Percentiles rank a stretch among this genome's conserved stretches.
Evolutionary conservation across 768 basidiomycete species (phyloP).

Genomic region (Leccinellum rugosiceps): DNA sequence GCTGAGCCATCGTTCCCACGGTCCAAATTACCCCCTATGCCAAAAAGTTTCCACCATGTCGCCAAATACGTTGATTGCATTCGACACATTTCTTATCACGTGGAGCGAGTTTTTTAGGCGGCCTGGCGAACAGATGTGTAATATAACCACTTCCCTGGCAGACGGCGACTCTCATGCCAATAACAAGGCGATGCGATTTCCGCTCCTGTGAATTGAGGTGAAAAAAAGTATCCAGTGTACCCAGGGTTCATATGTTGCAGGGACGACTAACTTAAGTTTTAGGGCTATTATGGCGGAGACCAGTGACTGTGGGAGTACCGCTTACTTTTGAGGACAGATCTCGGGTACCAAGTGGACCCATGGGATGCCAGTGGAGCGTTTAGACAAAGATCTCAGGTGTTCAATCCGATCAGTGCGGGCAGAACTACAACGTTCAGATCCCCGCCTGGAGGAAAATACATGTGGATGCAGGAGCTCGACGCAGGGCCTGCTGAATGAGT

Average conservation of each 20-base stretch:
- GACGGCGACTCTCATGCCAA: background rate
- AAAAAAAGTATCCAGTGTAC: background rate
- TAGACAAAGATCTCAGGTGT: background rate
- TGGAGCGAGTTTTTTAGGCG: background rate
- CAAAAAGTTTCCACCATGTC: background rate
- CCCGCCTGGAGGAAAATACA: background rate
- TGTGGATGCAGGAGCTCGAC: background rate
- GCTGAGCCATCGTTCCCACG: conserved; percentile 10
- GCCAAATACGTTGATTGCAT: background rate
- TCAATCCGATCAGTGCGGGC: background rate
- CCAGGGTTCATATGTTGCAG: background rate
- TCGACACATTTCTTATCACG: background rate
- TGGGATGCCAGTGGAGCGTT: background rate
- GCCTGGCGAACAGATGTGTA: background rate
- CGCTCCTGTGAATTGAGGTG: background rate
- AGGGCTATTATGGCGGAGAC: background rate
- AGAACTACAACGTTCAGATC: background rate
- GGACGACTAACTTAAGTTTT: conserved; percentile 1
- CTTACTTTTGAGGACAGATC: background rate
- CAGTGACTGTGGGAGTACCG: background rate
- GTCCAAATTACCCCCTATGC: conserved; percentile 4
- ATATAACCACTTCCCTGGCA: background rate
- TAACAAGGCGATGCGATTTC: background rate
- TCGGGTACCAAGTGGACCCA: background rate
- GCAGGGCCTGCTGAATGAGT: background rate